Base-by-base conservation (phyloP, 129 eudicot genomes). In the Flaveria bidentis region DNA sequence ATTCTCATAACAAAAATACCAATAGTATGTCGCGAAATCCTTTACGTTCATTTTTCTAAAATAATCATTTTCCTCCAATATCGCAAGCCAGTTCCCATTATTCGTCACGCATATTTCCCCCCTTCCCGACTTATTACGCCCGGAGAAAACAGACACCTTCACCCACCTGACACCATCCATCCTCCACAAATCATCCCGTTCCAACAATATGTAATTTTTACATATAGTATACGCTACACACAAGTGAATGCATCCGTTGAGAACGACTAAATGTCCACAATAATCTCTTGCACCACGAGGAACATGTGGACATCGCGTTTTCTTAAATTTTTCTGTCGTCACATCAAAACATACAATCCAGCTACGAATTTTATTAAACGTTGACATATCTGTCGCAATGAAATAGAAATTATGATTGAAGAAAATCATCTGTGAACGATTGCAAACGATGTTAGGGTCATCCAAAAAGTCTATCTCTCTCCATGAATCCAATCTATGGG, bases 401-500 rank as follows among this genome's bases (percentile, higher is more conserved):
- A 63, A 63, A n/a, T 63, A 62, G 30, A 62, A 20, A 15, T 46
- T 12, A 28, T 30, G 69, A n/a, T 45, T 20, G 44, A 9, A 30
- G 22, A 30, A 63, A 14, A 36, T 63, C 33, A 20, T 20, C 11
- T 8, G 46, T 1, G 46, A 63, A 22, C 45, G 14, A 36, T 11
- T 16, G 44, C 17, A 12, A 2, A 10, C 2, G 11, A 9, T 41
- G 17, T 16, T 62, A 33, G 17, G 7, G 42, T 28, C 15, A 3
- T 10, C 68, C 9, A 30, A 13, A 30, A 28, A 63, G 15, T 14
- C 11, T 13, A 63, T 63, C 23, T 30, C 0, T 30, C 20, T 63
- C 46, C 69, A 63, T 14, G 22, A 28, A 63, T 63, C 69, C 22
- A 63, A 63, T 15, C 22, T 63, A 7, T 63, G 12, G 69, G 69